Evolutionary conservation across 345 rosid species (phyloP), one percentile per base, ranked within the genome.

Genomic region (Citrus unshiu): DNA sequence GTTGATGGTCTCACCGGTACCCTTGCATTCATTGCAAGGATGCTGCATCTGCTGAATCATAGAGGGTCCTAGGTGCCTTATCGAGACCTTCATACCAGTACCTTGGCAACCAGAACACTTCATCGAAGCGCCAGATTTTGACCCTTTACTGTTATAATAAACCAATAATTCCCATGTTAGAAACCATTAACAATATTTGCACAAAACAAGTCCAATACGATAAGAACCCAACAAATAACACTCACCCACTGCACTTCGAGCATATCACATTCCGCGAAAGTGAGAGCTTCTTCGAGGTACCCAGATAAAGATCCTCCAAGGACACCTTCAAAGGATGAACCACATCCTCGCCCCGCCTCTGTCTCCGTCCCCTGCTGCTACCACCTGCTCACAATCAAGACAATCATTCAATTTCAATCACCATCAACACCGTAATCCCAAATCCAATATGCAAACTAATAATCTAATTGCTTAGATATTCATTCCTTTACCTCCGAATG

Each of bases 21-120:
- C 99, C 79, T 89, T 93, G 67, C 99, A 95, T 25, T 92, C 99
- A 81, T 88, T 89, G 85, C 98, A 95, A 63, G 91, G 84, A 35
- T 92, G 98, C 71, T 95, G 98, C 97, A 92, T 88, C 87, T 95
- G 97, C 83, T 95, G 99, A 79, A 95, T 90, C 99, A 95, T 93
- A n/a, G 92, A 89, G 29, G 98, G 99, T 24, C 99, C 96, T 6
- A 95, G 83, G 1, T 92, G 99, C 86, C 97, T 89, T 51, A 90
- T 90, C 1, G 99, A 82, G n/a, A 92, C 93, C 85, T 95, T 95
- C 98, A 91, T 89, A 65, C 99, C 97, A 22, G 93, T 72, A 3
- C 99, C 99, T 72, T 92, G 87, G 77, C 99, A 95, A 67, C 95
- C 95, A 30, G 86, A 27, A 80, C 99, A 95, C 68, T 77, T 83